Percentiles rank a stretch among this genome's conserved stretches.
These are phyloP conservation scores for Buddleja alternifolia DNA, from an alignment of 257 asterid species.

Conservation along the genomic window DNA sequence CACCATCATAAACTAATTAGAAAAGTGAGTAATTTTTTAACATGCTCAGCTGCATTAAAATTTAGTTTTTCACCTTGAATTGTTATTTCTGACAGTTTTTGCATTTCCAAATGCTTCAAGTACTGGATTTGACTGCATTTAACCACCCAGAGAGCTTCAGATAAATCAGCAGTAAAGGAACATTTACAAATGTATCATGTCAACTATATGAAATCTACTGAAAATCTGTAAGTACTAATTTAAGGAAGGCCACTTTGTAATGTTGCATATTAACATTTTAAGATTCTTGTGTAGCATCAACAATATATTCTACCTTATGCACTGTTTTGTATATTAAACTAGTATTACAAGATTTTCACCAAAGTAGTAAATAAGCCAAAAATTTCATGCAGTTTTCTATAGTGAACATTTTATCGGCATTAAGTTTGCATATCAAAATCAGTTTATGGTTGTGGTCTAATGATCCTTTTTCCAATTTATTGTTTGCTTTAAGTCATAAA, in stretches of 20 bases:
- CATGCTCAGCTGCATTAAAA: not conserved
- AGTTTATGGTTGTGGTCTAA: not conserved
- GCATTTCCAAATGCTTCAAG: slow-evolving; percentile 86
- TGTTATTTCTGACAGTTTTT: slow-evolving; percentile 72
- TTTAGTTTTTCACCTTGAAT: slow-evolving; percentile 55
- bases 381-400: not conserved
- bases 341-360: not conserved
- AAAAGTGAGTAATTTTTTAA: not conserved
- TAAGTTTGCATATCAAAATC: not conserved
- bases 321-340: not conserved
- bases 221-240: not conserved
- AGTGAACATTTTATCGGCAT: not conserved
- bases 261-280: not conserved
- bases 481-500: slow-evolving; percentile 3
- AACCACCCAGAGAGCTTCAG: slow-evolving; percentile 6
- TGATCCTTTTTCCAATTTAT: not conserved
- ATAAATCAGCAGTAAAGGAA: not conserved
- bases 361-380: not conserved
- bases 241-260: not conserved
- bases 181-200: not conserved
- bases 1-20: slow-evolving; percentile 28
- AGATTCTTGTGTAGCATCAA: not conserved
- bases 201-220: not conserved
- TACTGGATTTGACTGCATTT: slow-evolving; percentile 70
- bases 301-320: not conserved